Percentiles rank a stretch among this genome's conserved stretches.
These are phyloP conservation scores for Pseudozyma flocculosa DNA, from an alignment of 1,284 basidiomycete species.

Conservation along the genomic window DNA sequence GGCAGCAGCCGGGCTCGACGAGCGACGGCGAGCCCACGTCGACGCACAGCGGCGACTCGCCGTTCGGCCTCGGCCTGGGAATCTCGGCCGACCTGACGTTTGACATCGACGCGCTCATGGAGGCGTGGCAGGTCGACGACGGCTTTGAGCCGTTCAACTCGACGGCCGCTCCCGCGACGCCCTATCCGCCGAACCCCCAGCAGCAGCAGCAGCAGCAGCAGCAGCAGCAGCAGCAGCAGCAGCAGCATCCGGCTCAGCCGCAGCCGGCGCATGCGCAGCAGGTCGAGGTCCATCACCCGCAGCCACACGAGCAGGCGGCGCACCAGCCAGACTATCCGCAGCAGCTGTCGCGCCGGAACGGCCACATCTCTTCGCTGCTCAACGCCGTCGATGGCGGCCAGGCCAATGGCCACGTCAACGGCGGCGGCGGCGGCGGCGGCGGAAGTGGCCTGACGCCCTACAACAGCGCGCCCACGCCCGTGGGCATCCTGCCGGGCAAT, in stretches of 20 bases:
- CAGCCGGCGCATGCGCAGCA: background rate
- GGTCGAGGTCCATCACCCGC: background rate
- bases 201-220: conserved; percentile 1
- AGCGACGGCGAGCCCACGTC: conserved; percentile 23
- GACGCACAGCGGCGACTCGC: conserved; percentile 27
- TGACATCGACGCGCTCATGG: conserved; percentile 32
- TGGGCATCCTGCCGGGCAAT: conserved; percentile 5
- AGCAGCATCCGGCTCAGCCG: conserved; percentile 2
- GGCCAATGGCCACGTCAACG: background rate
- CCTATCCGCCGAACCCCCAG: background rate
- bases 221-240: background rate
- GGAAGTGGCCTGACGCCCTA: background rate
- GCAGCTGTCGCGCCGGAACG: background rate
- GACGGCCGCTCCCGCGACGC: background rate
- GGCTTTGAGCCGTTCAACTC: conserved; percentile 9
- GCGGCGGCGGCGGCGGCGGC: too few species aligned
- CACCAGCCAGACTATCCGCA: background rate
- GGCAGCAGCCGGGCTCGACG: conserved; percentile 9
- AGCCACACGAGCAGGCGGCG: background rate
- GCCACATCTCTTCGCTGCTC: conserved; percentile 4
- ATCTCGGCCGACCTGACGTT: conserved; percentile 32
- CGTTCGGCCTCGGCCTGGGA: conserved; percentile 31
- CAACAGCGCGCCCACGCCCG: conserved; percentile 10
- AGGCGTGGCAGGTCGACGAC: conserved; percentile 24
- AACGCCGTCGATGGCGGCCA: background rate